Conservation (phyloP, 192 early-diverging fungal genomes). For the Powellomyces hirtus region DNA sequence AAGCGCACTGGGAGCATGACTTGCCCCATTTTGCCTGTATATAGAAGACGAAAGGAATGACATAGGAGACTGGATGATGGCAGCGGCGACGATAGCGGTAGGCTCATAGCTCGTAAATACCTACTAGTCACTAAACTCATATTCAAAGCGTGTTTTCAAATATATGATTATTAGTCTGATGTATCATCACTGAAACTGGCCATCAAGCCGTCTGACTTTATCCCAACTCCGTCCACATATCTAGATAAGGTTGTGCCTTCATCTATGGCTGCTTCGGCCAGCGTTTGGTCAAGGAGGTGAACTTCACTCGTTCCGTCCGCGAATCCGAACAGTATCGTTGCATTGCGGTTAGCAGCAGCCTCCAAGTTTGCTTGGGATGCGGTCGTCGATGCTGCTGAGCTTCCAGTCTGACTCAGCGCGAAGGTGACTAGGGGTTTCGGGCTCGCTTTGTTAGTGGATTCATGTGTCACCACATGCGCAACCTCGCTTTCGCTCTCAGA, state of each 20-base stretch:
- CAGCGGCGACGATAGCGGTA: no score
- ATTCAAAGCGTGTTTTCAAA: no score
- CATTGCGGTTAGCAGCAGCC: conserved; percentile 16
- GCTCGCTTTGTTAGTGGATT: not conserved
- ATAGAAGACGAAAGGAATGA: no score
- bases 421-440: conserved; percentile 3
- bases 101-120: no score
- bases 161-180: no score
- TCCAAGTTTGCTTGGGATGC: conserved; percentile 22
- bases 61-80: no score
- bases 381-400: not conserved
- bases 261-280: conserved; percentile 39
- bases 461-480: conserved; percentile 19
- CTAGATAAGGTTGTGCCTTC: conserved; percentile 29
- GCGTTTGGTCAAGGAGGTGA: conserved; percentile 29
- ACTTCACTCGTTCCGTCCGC: conserved; percentile 34
- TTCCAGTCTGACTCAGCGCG: conserved; percentile 11
- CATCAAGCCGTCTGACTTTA: no score
- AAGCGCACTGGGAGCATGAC: no score
- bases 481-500: conserved; percentile 29
- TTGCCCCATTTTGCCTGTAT: no score
- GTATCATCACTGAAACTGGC: no score
- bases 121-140: no score
- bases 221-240: conserved; percentile 9
- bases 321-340: conserved; percentile 32